A percentile compares a stretch with the other conserved stretches of the same genome.
Conservation (phyloP, 148 eudicot species). For the Chenopodium suecicum region DNA sequence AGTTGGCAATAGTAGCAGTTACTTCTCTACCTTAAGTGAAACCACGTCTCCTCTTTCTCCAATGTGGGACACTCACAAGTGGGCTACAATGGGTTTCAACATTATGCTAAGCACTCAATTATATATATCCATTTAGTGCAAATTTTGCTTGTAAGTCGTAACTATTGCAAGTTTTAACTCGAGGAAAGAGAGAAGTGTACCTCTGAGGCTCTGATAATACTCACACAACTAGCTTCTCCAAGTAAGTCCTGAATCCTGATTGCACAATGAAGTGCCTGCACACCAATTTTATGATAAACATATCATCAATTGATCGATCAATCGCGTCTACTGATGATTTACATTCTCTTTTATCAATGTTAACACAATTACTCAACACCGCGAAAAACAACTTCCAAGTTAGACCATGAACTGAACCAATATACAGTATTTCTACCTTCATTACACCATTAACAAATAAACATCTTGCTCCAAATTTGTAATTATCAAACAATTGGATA, state of each 20-base stretch:
- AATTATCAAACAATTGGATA: background rate
- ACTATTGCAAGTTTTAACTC: too few relatives aligned
- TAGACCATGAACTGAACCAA: background rate
- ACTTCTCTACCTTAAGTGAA: too few relatives aligned
- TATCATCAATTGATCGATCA: background rate
- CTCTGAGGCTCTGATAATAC: background rate
- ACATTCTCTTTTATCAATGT: background rate
- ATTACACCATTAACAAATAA: background rate
- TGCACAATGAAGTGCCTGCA: background rate
- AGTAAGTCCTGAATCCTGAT: background rate
- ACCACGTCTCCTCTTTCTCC: too few relatives aligned
- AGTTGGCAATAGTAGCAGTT: too few relatives aligned
- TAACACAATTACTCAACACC: background rate
- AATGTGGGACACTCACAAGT: too few relatives aligned
- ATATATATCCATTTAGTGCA: background rate
- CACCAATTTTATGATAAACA: background rate
- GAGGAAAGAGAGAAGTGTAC: background rate
- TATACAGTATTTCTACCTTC: background rate
- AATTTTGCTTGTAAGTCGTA: background rate
- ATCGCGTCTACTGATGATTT: background rate
- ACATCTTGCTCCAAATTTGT: background rate
- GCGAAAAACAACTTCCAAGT: background rate
- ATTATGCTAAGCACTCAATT: background rate
- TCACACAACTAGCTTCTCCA: background rate
- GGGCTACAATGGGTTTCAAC: too few relatives aligned